Percentiles rank a stretch among this genome's conserved stretches.
Conservation (phyloP, 306 rosid genomes). For the Quercus robur region DNA sequence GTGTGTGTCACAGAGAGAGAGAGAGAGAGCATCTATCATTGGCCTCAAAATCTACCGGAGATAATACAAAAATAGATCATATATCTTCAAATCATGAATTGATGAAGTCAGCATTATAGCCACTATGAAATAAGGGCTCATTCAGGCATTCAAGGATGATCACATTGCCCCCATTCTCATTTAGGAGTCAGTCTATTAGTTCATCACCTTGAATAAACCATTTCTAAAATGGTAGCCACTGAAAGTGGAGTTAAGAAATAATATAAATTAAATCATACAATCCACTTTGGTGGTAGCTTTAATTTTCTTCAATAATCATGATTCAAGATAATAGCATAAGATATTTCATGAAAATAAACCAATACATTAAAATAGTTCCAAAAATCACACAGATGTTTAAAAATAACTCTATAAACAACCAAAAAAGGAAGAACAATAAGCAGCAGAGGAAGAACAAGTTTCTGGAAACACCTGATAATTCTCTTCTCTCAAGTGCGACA, state of each 20-base stretch:
- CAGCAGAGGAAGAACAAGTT: conserved; percentile 6
- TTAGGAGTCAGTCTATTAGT: neutral
- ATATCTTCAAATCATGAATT: conserved; percentile 5
- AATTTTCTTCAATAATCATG: neutral
- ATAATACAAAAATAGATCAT: neutral
- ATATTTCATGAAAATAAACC: neutral
- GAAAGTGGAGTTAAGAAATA: neutral
- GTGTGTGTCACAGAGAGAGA: neutral
- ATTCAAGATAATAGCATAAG: neutral
- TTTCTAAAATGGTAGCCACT: conserved; percentile 8
- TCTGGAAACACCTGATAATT: conserved; percentile 58
- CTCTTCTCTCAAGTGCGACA: conserved; percentile 82
- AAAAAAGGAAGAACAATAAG: neutral
- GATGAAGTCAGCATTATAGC: neutral
- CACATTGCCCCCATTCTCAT: neutral
- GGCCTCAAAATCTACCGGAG: conserved; percentile 1
- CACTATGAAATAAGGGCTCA: neutral
- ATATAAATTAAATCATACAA: neutral
- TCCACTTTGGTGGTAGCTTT: neutral
- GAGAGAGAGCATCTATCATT: neutral
- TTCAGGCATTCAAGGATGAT: neutral
- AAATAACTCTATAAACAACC: neutral
- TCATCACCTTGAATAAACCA: conserved; percentile 13
- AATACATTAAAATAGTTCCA: neutral
- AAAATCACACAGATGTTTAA: neutral